Conservation (phyloP, 148 eudicot genomes). For the Camellia sinensis region DNA sequence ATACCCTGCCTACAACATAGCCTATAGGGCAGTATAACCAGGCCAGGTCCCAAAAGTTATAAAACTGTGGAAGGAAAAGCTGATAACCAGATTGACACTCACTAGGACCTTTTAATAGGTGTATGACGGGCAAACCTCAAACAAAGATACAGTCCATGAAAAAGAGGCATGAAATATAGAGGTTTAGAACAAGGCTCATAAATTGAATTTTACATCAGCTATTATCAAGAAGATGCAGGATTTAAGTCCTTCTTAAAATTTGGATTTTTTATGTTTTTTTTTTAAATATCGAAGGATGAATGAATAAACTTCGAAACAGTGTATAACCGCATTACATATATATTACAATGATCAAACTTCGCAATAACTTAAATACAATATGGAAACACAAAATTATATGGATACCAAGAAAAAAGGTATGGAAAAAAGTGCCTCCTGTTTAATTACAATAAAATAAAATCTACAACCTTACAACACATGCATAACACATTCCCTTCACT, state of each 20-base stretch:
- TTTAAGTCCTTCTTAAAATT: not conserved
- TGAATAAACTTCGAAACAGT: too few relatives aligned
- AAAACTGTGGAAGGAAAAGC: not conserved
- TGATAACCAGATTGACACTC: not conserved
- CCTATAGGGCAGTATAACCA: not conserved
- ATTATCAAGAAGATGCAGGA: not conserved
- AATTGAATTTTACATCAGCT: not conserved
- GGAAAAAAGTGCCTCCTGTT: not conserved
- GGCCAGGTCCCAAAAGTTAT: not conserved
- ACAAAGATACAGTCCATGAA: not conserved
- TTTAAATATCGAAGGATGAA: too few relatives aligned
- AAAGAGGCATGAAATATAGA: not conserved
- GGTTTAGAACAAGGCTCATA: not conserved
- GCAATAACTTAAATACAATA: not conserved
- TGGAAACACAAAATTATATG: not conserved
- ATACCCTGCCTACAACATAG: not conserved
- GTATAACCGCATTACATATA: not conserved
- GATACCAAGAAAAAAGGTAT: not conserved
- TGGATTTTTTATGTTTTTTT: too few relatives aligned
- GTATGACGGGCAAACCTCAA: not conserved
- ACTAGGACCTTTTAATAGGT: not conserved
- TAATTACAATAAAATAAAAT: not conserved
- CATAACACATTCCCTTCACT: not conserved
- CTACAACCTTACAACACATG: not conserved
- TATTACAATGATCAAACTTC: not conserved